These are phyloP conservation scores for Astrephomene gubernaculifera DNA, from an alignment of 139 green algal species.

Conservation along the genomic window DNA sequence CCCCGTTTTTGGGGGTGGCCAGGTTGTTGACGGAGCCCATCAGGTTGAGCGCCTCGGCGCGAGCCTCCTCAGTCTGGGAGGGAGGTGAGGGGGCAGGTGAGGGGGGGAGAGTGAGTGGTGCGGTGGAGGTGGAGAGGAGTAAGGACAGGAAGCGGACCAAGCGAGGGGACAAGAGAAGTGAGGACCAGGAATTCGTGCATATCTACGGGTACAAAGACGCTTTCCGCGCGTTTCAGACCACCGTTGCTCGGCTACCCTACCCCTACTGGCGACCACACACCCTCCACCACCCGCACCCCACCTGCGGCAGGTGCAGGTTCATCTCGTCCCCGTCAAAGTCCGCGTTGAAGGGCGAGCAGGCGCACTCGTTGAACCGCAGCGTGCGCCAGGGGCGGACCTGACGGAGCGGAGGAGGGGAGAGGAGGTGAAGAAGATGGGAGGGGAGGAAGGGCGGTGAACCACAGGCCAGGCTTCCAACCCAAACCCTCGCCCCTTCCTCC, in stretches of 20 bases:
- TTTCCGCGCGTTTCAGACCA: neutral
- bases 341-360: slow-evolving; percentile 98
- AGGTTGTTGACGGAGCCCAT: slow-evolving; percentile 96
- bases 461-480: no score
- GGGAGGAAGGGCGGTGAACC: no score
- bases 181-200: no score
- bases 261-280: neutral
- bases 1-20: slow-evolving; percentile 96
- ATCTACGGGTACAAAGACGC: no score
- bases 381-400: slow-evolving; percentile 83
- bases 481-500: no score
- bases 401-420: neutral
- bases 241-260: neutral
- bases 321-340: slow-evolving; percentile 99
- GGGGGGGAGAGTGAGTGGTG: no score
- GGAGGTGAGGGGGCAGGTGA: neutral
- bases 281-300: neutral
- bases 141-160: no score
- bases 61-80: slow-evolving; percentile 94
- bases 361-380: slow-evolving; percentile 98
- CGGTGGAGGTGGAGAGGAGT: no score
- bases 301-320: slow-evolving; percentile 97
- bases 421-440: neutral
- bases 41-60: slow-evolving; percentile 90
- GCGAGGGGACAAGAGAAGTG: no score